A percentile compares a stretch with the other conserved stretches of the same genome.
Conservation (phyloP, 306 rosid species). For the Astragalus membranaceus region DNA sequence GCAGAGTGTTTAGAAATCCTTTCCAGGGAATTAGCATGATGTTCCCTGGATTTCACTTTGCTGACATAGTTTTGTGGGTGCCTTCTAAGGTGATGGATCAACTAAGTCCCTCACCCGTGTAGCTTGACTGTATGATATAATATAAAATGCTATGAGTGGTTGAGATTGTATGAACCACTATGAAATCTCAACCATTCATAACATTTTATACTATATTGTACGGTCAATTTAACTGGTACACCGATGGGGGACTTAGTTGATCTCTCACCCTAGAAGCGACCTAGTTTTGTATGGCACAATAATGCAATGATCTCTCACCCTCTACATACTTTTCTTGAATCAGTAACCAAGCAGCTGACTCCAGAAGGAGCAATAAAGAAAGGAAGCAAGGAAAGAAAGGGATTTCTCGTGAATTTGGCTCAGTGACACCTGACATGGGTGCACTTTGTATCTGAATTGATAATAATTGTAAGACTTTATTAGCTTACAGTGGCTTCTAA, state of each 20-base stretch:
- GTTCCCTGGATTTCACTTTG: neutral
- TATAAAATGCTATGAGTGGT: no score
- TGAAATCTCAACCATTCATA: no score
- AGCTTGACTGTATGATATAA: no score
- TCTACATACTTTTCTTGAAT: no score
- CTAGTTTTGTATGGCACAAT: neutral
- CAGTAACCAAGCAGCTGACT: conserved; percentile 50
- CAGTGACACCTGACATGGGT: conserved; percentile 62
- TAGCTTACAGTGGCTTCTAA: neutral
- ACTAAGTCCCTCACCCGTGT: no score
- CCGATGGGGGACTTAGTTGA: no score
- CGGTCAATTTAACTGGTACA: no score
- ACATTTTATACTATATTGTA: no score
- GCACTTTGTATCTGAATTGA: conserved; percentile 71
- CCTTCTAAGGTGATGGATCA: no score
- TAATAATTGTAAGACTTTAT: conserved; percentile 21
- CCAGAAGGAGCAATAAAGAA: conserved; percentile 48
- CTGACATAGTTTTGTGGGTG: neutral
- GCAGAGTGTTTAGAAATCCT: neutral
- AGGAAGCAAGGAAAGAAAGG: conserved; percentile 51
- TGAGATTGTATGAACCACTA: no score
- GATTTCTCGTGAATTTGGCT: conserved; percentile 32
- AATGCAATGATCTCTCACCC: no score
- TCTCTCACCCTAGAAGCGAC: neutral
- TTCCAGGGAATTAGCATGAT: neutral